Conservation (phyloP, 192 early-diverging fungal species). For the Gamsiella multidivaricata region DNA sequence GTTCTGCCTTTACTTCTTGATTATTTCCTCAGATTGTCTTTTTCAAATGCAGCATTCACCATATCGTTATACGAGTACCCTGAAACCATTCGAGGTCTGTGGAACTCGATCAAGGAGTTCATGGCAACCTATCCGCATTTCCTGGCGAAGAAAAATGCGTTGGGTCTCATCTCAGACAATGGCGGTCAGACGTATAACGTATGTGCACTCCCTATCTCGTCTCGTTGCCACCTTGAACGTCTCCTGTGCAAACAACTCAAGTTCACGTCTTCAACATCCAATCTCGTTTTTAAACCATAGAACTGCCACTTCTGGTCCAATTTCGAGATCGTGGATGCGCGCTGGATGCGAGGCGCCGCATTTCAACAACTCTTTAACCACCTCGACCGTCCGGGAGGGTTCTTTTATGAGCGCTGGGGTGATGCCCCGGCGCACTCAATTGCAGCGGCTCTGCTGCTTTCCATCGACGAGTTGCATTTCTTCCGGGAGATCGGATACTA, state of each 20-base stretch:
- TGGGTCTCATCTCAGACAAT: conserved; percentile 68
- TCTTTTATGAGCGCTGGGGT: conserved; percentile 88
- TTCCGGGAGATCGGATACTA: conserved; percentile 82
- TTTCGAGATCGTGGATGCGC: conserved; percentile 79
- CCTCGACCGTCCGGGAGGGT: conserved; percentile 81
- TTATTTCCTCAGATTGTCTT: background rate
- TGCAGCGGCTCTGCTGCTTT: conserved; percentile 68
- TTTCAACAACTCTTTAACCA: conserved; percentile 78
- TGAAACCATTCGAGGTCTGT: conserved; percentile 78
- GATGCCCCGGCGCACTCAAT: conserved; percentile 83
- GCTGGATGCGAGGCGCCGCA: conserved; percentile 72
- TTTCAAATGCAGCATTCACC: conserved; percentile 65
- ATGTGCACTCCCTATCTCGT: no score
- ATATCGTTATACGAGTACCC: conserved; percentile 78
- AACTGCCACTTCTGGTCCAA: conserved; percentile 91
- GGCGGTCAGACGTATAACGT: conserved; percentile 71
- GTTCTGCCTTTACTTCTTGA: background rate
- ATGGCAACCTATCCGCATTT: conserved; percentile 60
- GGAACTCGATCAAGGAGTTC: conserved; percentile 70
- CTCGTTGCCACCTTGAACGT: no score
- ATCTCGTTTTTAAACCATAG: background rate
- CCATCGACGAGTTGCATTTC: conserved; percentile 73
- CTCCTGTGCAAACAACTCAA: no score
- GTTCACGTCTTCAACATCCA: background rate
- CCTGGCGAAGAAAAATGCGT: conserved; percentile 55